A percentile compares a stretch with the other conserved stretches of the same genome.
Conservation (phyloP, 2,329 filamentous ascomycete species). For the Diplodia mutila region DNA sequence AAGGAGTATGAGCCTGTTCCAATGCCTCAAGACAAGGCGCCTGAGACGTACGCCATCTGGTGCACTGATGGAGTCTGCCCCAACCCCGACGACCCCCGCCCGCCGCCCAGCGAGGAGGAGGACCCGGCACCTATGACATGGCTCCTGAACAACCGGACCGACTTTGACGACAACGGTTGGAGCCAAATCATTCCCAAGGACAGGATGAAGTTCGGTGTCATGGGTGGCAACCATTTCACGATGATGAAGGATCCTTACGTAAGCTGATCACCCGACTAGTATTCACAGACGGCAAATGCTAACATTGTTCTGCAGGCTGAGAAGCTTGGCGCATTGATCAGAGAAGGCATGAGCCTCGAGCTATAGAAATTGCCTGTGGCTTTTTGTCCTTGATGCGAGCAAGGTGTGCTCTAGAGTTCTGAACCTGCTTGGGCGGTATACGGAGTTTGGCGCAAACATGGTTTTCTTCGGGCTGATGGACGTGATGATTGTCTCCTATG, state of each 20-base stretch:
- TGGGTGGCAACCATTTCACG: conserved; percentile 74
- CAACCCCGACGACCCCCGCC: conserved; percentile 65
- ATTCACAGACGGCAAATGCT: conserved; percentile 28
- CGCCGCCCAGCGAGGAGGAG: conserved; percentile 63
- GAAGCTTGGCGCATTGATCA: conserved; percentile 49
- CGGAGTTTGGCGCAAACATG: neutral
- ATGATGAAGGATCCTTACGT: conserved; percentile 70
- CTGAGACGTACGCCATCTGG: conserved; percentile 69
- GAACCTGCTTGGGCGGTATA: neutral
- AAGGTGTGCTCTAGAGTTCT: conserved; percentile 5
- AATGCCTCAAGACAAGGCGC: conserved; percentile 62
- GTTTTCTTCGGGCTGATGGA: conserved; percentile 13
- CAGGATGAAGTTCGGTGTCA: conserved; percentile 67
- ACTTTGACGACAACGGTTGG: conserved; percentile 73
- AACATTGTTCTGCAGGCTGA: conserved; percentile 38
- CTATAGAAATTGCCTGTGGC: neutral
- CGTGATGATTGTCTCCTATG: conserved; percentile 9
- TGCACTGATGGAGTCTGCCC: conserved; percentile 75
- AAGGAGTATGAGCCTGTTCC: conserved; percentile 70
- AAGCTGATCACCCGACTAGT: conserved; percentile 33
- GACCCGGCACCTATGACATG: conserved; percentile 62
- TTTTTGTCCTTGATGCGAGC: neutral
- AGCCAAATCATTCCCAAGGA: conserved; percentile 64
- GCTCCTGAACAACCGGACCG: conserved; percentile 72
- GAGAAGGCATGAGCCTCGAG: conserved; percentile 44